These are phyloP conservation scores for Triangularia setosa DNA, from an alignment of 2,329 filamentous ascomycete genomes.

Conservation along the genomic window DNA sequence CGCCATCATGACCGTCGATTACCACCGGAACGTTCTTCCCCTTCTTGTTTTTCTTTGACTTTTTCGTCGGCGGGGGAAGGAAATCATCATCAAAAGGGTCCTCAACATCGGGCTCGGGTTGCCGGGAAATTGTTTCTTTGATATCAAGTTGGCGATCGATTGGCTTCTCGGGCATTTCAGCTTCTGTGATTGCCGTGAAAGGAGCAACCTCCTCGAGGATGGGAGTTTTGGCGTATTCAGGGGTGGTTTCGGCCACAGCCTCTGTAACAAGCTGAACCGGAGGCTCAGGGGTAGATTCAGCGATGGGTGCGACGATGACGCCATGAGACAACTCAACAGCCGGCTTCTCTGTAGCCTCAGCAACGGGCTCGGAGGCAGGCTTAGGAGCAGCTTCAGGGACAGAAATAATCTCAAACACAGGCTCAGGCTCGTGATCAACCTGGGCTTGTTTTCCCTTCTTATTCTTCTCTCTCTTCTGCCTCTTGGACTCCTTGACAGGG, in stretches of 20 bases:
- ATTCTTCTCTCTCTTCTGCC: conserved; percentile 12
- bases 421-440: background rate
- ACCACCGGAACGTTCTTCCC: conserved; percentile 15
- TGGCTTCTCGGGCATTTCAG: background rate
- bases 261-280: background rate
- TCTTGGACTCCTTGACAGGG: conserved; percentile 19
- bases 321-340: background rate
- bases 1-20: background rate
- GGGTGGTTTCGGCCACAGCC: background rate
- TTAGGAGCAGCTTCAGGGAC: too few relatives aligned
- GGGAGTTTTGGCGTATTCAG: background rate
- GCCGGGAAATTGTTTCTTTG: background rate
- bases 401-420: background rate
- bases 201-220: background rate
- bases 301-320: background rate
- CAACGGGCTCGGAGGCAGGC: background rate
- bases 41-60: conserved; percentile 33
- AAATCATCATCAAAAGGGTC: background rate
- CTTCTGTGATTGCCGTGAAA: background rate
- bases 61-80: conserved; percentile 25
- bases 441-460: conserved; percentile 19
- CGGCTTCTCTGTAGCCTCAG: background rate
- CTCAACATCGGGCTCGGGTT: background rate
- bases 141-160: background rate
- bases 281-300: background rate